Evolutionary conservation across 805 yeast species (phyloP).

Genomic region (Sugiyamaella marilandica): DNA sequence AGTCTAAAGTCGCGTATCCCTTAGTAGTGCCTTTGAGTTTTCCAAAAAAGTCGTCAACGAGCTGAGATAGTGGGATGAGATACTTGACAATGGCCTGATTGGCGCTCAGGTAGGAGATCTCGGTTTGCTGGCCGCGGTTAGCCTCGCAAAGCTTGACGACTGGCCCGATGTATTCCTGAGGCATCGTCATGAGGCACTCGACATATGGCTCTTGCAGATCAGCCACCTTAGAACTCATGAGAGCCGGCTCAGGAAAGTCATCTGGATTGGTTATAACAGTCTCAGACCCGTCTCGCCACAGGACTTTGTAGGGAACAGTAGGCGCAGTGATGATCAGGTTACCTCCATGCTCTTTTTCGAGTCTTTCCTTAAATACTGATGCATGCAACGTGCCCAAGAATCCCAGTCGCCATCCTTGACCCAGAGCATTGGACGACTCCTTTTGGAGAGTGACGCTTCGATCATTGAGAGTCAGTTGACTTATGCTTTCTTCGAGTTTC

Average conservation of each 20-base stretch:
- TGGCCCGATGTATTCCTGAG: constrained; percentile 80
- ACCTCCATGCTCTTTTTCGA: constrained; percentile 92
- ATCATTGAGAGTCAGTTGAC: constrained; percentile 83
- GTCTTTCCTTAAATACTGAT: constrained; percentile 84
- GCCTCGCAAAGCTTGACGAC: constrained; percentile 83
- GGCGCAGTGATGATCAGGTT: constrained; percentile 90
- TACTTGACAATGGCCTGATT: constrained; percentile 81
- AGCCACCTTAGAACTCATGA: constrained; percentile 41
- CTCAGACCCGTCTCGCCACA: constrained; percentile 60
- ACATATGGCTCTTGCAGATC: constrained; percentile 78
- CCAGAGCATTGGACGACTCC: constrained; percentile 89
- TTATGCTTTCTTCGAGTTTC: constrained; percentile 82
- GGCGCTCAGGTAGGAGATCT: constrained; percentile 66
- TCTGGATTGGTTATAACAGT: constrained; percentile 81
- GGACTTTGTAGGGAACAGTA: constrained; percentile 84
- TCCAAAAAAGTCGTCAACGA: constrained; percentile 95
- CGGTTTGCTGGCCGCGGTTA: constrained; percentile 78
- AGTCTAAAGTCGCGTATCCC: constrained; percentile 92
- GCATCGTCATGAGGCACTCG: constrained; percentile 84
- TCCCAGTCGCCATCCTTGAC: constrained; percentile 97
- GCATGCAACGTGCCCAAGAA: constrained; percentile 94
- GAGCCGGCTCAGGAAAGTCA: constrained; percentile 68
- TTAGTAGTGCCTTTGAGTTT: constrained; percentile 81
- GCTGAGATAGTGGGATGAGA: constrained; percentile 77
- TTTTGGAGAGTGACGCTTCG: constrained; percentile 84